Percentiles rank a stretch among this genome's conserved stretches.
Evolutionary conservation across 2,329 filamentous ascomycete genomes (phyloP).

Genomic region (Arthrobotrys conoides): DNA sequence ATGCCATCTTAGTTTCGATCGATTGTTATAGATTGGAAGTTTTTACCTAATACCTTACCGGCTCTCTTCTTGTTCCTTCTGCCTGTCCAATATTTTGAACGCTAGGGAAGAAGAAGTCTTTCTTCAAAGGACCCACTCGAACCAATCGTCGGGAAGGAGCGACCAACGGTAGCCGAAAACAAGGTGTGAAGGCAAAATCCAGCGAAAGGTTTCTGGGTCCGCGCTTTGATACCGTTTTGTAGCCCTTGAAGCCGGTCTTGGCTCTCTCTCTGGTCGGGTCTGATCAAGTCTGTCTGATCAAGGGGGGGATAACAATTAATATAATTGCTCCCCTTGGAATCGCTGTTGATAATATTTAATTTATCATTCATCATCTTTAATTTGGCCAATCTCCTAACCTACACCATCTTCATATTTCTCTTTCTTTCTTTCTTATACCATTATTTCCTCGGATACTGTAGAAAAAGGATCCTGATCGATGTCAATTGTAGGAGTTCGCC

Average conservation of each 20-base stretch:
- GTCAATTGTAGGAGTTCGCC: conserved; percentile 29
- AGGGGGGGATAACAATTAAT: conserved; percentile 41
- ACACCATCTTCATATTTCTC: conserved; percentile 4
- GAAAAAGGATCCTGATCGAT: not conserved
- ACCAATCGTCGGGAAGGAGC: conserved; percentile 47
- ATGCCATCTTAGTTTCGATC: conserved; percentile 51
- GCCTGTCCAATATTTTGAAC: conserved; percentile 28
- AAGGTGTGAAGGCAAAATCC: conserved; percentile 20
- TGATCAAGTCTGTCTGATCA: too few relatives aligned
- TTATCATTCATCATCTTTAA: conserved; percentile 16
- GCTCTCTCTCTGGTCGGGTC: too few relatives aligned
- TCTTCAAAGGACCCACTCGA: conserved; percentile 9
- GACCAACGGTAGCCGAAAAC: conserved; percentile 36
- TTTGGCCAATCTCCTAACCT: conserved; percentile 32
- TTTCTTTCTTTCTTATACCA: not conserved
- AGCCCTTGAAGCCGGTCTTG: conserved; percentile 20
- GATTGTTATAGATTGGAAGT: conserved; percentile 41
- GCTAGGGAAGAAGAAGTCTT: conserved; percentile 9
- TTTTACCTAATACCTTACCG: conserved; percentile 54
- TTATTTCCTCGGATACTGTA: not conserved
- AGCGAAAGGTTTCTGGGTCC: conserved; percentile 7
- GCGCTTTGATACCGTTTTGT: conserved; percentile 58
- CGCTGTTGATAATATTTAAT: too few relatives aligned
- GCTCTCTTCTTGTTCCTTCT: too few relatives aligned
- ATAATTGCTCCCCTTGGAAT: conserved; percentile 46